Base-by-base conservation (phyloP, 371 early-diverging fungal species). In the Syncephalastrum sp. region DNA sequence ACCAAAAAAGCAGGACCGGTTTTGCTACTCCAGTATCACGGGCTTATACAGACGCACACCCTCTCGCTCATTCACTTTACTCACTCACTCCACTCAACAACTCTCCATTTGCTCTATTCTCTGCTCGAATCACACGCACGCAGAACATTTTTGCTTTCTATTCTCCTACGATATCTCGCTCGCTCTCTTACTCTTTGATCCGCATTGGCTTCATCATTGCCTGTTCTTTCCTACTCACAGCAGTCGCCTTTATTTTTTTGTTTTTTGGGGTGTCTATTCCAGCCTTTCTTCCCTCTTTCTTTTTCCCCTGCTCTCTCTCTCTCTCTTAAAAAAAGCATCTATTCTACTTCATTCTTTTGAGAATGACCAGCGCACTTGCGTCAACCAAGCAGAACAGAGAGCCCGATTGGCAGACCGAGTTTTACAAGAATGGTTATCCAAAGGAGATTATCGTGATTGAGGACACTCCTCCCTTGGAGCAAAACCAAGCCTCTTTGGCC, bases 371-470 rank as follows among this genome's bases (percentile, higher is more conserved):
- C 33, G 45, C 50, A 16, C n/a, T 50, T 8, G 7, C 60, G 17
- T 47, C 53, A 47, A 27, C 23, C 24, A 57, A 56, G 29, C 47
- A 48, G n/a, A 57, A 63, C 42, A 60, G 67, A 60, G 64, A 47
- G 60, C 56, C 67, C n/a, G 72, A 84, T 65, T 82, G 84, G 84
- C 70, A 73, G 54, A 70, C 63, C 57, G 79, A 75, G 46, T 82
- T 81, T 43, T 82, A 82, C 45, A 81, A 77, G 62, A 84, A 84
- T 61, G 84, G 84, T n/a, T 63, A 72, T 16, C 84, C 84, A n/a
- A 70, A 71, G 60, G 84, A 84, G 52, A 72, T 84, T 29, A 84
- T 84, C 60, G 80, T 84, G 17, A 84, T 84, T 59, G 84, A 84
- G 25, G 84, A 84, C 50, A 67, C 79, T 24, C 82, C 82, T 27